phyloP scores from a whole-genome alignment of 75 land plant genomes.

The Pinus albicaulis region DNA sequence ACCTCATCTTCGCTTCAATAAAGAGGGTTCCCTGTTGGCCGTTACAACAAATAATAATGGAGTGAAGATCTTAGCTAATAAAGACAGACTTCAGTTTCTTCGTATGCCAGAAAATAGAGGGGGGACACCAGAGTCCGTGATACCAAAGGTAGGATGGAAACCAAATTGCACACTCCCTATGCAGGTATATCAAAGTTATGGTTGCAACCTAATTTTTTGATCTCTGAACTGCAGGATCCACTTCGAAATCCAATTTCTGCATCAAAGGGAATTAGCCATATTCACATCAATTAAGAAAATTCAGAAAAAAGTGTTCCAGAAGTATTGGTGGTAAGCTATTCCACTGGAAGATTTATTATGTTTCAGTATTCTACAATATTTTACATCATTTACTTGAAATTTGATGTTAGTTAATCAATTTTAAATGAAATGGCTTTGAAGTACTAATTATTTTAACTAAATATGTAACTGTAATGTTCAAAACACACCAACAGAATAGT shows the following conservation, averaged over 20 bases:
- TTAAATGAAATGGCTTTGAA: background rate
- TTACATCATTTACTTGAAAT: background rate
- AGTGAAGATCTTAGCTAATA: slow-evolving; percentile 43
- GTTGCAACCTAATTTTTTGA: background rate
- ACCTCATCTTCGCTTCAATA: slow-evolving; percentile 42
- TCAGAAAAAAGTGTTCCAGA: background rate
- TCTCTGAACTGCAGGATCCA: background rate
- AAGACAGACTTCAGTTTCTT: slow-evolving; percentile 14
- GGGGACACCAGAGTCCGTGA: background rate
- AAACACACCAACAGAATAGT: no score
- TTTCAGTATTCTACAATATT: background rate
- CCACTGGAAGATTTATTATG: background rate
- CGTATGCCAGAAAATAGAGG: background rate
- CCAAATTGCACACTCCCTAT: background rate
- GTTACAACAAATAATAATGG: slow-evolving; percentile 43
- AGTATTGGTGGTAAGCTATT: background rate
- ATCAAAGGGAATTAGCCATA: background rate
- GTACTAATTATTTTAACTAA: background rate
- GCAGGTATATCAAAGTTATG: background rate
- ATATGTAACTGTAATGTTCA: no score
- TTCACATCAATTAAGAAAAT: background rate
- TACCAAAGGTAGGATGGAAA: background rate
- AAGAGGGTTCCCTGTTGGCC: slow-evolving; percentile 38
- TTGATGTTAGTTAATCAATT: background rate
- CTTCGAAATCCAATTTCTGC: background rate